Evolutionary conservation across 2,329 filamentous ascomycete species (phyloP), one percentile per base, ranked within the genome.

Genomic region (Mycosphaerella arachidis): DNA sequence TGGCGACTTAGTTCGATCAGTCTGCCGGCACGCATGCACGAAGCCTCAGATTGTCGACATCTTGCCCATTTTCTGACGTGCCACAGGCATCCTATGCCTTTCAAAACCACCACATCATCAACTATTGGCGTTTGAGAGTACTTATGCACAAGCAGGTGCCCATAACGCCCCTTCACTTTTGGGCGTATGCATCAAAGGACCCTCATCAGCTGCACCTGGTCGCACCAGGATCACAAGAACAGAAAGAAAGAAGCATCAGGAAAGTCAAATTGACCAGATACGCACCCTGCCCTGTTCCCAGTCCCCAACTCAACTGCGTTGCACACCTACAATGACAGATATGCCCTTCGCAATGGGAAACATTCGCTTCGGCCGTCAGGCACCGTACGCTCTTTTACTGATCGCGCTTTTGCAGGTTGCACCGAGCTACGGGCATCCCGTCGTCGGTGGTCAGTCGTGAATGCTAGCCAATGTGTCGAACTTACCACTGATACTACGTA

Each of bases 371-470:
- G 59, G 58, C 59, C 57, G 55, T 9, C 51, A 59, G 56, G 65
- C 63, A 56, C 57, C 56, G 46, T 58, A 62, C 58, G 48, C 67
- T 29, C 64, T 71, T 51, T 62, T 66, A 57, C 67, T 72, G 64
- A 70, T 71, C 55, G 62, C 58, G 40, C 55, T 66, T 51, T 50
- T 59, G 57, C 70, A 71, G 66, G 63, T 67, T 24, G 61, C 65
- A 48, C 54, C 58, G 31, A 67, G 62, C 52, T 65, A 57, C 24
- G 68, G 68, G 53, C 63, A 64, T 55, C 69, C 70, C 46, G 59
- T 67, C 55, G 55, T 59, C 48, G 57, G 53, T 18, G 63, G 63
- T 62, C 18, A 40, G 59, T 45, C 13, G 4, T 31, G 6, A 51
- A 27, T 20, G 45, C 29, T 10, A 30, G 9, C 18, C 29, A 18